Percentiles rank a stretch among this genome's conserved stretches.
These are phyloP conservation scores for Dactylonectria macrodidyma DNA, from an alignment of 2,329 filamentous ascomycete species.

Conservation along the genomic window DNA sequence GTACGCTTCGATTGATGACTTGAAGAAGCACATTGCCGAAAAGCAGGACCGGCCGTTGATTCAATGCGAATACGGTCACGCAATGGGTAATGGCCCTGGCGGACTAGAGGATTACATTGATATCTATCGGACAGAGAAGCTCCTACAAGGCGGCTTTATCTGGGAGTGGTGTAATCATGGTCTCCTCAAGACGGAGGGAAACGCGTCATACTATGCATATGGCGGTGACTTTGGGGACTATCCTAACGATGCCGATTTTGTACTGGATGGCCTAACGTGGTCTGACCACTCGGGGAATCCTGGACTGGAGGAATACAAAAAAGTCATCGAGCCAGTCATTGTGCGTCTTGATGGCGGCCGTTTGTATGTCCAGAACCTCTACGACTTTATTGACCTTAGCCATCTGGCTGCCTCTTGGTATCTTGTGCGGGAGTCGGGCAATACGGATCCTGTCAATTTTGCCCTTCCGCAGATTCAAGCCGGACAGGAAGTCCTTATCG, in stretches of 20 bases:
- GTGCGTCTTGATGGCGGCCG: too few relatives aligned
- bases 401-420: slow-evolving; percentile 20
- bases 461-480: too few relatives aligned
- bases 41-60: slow-evolving; percentile 66
- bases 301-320: slow-evolving; percentile 30
- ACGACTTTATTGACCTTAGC: slow-evolving; percentile 28
- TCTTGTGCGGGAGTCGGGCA: too few relatives aligned
- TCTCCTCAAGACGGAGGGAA: slow-evolving; percentile 19
- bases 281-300: slow-evolving; percentile 33
- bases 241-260: slow-evolving; percentile 72
- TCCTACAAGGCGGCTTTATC: slow-evolving; percentile 73
- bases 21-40: slow-evolving; percentile 14
- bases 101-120: slow-evolving; percentile 77
- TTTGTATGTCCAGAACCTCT: slow-evolving; percentile 14
- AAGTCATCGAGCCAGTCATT: slow-evolving; percentile 30
- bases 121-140: slow-evolving; percentile 69
- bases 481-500: too few relatives aligned
- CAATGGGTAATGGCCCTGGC: slow-evolving; percentile 82
- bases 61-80: slow-evolving; percentile 69
- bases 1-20: slow-evolving; percentile 68
- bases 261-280: slow-evolving; percentile 66
- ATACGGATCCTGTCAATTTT: too few relatives aligned
- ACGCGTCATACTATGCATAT: slow-evolving; percentile 57
- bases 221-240: slow-evolving; percentile 75
- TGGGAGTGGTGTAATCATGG: slow-evolving; percentile 76